Conservation (phyloP, 208 protist species). For the Endotrypanum monterogeii region DNA sequence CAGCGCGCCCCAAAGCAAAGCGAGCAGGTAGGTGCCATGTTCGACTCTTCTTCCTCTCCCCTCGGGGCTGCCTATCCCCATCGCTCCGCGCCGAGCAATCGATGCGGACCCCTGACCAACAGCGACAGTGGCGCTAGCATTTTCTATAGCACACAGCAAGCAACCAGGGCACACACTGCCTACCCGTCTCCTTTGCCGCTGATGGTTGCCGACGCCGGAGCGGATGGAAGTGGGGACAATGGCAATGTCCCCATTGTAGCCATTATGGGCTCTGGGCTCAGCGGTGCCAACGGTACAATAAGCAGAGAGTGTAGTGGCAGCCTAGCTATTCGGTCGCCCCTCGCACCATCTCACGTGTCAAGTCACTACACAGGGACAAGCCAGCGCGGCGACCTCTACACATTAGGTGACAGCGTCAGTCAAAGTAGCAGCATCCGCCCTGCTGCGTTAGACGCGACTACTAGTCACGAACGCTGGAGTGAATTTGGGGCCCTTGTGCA, state of each 20-base stretch:
- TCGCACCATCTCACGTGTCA: not conserved
- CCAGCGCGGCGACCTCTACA: not conserved
- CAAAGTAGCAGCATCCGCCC: slow-evolving; percentile 11
- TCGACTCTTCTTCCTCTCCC: not conserved
- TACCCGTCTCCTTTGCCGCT: slow-evolving; percentile 6
- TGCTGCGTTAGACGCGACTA: not conserved
- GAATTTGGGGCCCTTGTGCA: slow-evolving; percentile 31
- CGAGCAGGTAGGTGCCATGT: not conserved
- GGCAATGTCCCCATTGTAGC: slow-evolving; percentile 9
- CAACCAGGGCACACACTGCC: slow-evolving; percentile 6
- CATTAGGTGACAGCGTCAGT: not conserved
- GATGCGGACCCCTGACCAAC: not conserved
- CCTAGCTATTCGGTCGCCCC: not conserved
- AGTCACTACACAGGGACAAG: not conserved
- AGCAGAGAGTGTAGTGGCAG: not conserved
- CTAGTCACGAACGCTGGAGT: slow-evolving; percentile 15
- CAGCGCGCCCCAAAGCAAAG: not conserved
- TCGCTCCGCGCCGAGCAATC: not conserved
- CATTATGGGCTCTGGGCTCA: not conserved
- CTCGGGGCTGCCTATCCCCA: slow-evolving; percentile 1
- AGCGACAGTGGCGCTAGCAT: slow-evolving; percentile 1
- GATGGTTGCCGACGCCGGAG: not conserved
- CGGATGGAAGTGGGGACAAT: not conserved
- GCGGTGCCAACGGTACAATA: not conserved
- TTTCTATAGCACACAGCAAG: slow-evolving; percentile 16